Base-by-base conservation (phyloP, 345 rosid species). In the Populus davidiana region DNA sequence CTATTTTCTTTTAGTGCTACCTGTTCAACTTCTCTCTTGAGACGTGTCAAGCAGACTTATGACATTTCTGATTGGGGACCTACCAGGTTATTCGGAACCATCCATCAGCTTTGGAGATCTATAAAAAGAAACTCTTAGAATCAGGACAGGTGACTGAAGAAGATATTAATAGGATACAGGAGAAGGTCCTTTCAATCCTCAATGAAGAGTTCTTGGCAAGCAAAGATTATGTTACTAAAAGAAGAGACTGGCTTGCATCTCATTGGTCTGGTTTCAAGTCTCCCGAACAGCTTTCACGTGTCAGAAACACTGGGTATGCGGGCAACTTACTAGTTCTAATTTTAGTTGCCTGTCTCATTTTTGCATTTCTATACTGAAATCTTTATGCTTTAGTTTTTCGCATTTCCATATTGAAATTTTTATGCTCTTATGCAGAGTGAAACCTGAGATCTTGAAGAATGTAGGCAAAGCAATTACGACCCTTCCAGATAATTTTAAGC, bases 191-290 rank as follows among this genome's bases (percentile, higher is more conserved):
- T 78, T 47, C 80, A 67, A 91, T 92, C 77, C 94, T 92, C 52
- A 89, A 84, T 82, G 94, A 92, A 83, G 93, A 92, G 77, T 88
- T 88, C 70, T 62, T 86, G 79, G 88, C 89, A 72, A 91, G 93
- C 87, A 91, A 89, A 86, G 91, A 92, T 75, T 89, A 91, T 85
- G 88, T 87, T 81, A 89, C 88, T 11, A 83, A 88, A 70, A 84
- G 83, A 79, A 88, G 94, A 78, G 97, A 91, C 41, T 92, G 97
- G 97, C 97, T 92, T 78, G 87, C 94, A 20, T 88, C 97, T 76
- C 88, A 89, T 77, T 92, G 97, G 97, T 67, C 89, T 68, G 93
- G 97, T 65, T 92, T 89, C 72, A 89, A 89, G 84, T 89, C 97
- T 75, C 94, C 97, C 41, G 92, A 92, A 82, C 93, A 92, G 81